A percentile compares a stretch with the other conserved stretches of the same genome.
Evolutionary conservation across 2,329 filamentous ascomycete genomes (phyloP).

Genomic region (Metarhizium anisopliae): DNA sequence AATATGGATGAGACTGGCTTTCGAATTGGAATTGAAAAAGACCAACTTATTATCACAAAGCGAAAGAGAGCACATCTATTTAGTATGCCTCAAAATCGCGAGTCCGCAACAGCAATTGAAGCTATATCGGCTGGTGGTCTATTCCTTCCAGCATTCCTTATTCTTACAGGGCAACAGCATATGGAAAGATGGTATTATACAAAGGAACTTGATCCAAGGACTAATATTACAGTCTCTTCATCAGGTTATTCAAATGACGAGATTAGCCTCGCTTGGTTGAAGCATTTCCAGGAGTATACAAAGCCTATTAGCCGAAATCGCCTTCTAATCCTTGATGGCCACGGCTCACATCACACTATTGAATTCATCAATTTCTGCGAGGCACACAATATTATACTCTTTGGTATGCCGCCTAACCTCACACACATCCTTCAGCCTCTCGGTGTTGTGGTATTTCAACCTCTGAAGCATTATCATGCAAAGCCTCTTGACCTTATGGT

Average conservation of each 20-base stretch:
- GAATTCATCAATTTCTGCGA: conserved; percentile 4
- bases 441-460: conserved; percentile 4
- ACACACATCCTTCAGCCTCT: conserved; percentile 6
- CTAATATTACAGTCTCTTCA: conserved; percentile 1
- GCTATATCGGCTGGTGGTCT: conserved; percentile 4
- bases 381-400: conserved; percentile 7
- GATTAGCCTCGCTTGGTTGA: conserved; percentile 2
- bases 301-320: background rate
- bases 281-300: conserved; percentile 2
- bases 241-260: conserved; percentile 7
- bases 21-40: conserved; percentile 5
- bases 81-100: conserved; percentile 1
- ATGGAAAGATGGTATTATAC: conserved; percentile 5
- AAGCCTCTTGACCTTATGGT: conserved; percentile 1
- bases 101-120: conserved; percentile 7
- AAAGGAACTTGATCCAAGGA: background rate
- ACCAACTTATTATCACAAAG: conserved; percentile 3
- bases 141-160: conserved; percentile 2
- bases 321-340: conserved; percentile 6
- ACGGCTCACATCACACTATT: conserved; percentile 2
- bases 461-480: conserved; percentile 6
- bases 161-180: background rate
- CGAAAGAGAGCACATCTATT: conserved; percentile 1
- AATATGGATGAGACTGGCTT: too few relatives aligned
- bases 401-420: conserved; percentile 5